phyloP scores from a whole-genome alignment of 345 rosid species.

The Aquilaria yunnanensis region DNA sequence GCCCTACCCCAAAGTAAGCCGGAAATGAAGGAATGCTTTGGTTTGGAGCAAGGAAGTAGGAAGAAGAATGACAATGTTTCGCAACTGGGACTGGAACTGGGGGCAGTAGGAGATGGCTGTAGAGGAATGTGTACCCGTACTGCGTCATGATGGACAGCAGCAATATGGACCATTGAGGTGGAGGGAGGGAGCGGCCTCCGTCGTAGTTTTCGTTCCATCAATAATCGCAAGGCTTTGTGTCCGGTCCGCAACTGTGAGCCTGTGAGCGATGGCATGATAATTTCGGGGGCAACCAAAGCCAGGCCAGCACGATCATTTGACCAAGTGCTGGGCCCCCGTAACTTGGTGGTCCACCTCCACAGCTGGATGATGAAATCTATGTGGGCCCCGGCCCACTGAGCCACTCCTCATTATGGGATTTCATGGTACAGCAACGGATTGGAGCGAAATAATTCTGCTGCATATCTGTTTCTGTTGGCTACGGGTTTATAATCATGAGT shows the following conservation, averaged over 20 bases:
- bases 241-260: no score
- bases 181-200: background rate
- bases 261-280: conserved; percentile 17
- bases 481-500: no score
- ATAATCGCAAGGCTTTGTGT: conserved; percentile 4
- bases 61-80: no score
- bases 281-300: conserved; percentile 19
- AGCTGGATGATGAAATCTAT: conserved; percentile 30
- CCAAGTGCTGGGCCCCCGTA: conserved; percentile 12
- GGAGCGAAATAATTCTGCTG: conserved; percentile 8
- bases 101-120: no score
- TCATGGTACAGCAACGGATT: conserved; percentile 12
- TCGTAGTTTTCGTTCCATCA: conserved; percentile 5
- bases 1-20: no score
- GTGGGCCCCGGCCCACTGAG: conserved; percentile 17
- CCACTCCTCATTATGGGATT: conserved; percentile 14
- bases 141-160: no score
- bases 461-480: no score
- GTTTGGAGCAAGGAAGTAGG: no score
- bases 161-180: no score
- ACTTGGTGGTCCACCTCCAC: conserved; percentile 12
- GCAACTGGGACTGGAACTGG: no score
- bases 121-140: no score
- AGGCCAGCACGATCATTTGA: conserved; percentile 24
- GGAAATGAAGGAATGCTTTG: no score